Conservation (phyloP, 768 basidiomycete species). For the Cubamyces sp. region DNA sequence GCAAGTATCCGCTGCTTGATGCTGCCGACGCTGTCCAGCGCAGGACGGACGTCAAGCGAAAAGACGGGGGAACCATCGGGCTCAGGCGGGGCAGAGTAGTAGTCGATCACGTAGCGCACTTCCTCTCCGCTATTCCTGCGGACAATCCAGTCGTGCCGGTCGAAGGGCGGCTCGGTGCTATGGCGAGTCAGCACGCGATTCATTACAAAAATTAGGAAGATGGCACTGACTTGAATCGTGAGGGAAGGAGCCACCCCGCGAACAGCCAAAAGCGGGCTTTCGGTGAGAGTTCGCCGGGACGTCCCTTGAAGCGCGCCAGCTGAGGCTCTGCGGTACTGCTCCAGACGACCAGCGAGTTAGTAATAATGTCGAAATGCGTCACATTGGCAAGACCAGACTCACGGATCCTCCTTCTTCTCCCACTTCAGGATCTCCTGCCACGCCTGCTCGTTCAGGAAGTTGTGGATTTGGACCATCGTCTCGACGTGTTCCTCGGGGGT, state of each 20-base stretch:
- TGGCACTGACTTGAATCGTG: constrained; percentile 83
- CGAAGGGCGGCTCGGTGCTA: constrained; percentile 92
- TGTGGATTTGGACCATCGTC: constrained; percentile 98
- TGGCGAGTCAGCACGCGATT: constrained; percentile 1
- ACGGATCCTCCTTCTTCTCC: constrained; percentile 77
- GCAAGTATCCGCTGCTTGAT: constrained; percentile 66
- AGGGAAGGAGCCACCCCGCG: constrained; percentile 88
- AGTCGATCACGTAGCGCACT: constrained; percentile 97
- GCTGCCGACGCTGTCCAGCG: constrained; percentile 83
- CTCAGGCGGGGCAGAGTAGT: constrained; percentile 92
- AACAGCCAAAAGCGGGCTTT: constrained; percentile 89
- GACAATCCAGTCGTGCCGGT: constrained; percentile 94
- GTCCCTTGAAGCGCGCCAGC: constrained; percentile 83
- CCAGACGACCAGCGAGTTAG: constrained; percentile 7
- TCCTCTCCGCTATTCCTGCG: constrained; percentile 80
- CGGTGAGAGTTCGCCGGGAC: constrained; percentile 92
- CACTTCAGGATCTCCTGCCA: constrained; percentile 95
- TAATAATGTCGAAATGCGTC: not conserved
- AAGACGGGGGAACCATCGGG: constrained; percentile 94
- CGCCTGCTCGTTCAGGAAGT: constrained; percentile 95
- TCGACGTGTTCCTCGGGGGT: constrained; percentile 96
- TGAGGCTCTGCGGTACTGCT: constrained; percentile 68
- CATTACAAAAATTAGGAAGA: not conserved
- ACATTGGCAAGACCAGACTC: constrained; percentile 34
- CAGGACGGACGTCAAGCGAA: constrained; percentile 93